These are phyloP conservation scores for Cladosporium sp. DNA, from an alignment of 2,329 filamentous ascomycete species.

Conservation along the genomic window DNA sequence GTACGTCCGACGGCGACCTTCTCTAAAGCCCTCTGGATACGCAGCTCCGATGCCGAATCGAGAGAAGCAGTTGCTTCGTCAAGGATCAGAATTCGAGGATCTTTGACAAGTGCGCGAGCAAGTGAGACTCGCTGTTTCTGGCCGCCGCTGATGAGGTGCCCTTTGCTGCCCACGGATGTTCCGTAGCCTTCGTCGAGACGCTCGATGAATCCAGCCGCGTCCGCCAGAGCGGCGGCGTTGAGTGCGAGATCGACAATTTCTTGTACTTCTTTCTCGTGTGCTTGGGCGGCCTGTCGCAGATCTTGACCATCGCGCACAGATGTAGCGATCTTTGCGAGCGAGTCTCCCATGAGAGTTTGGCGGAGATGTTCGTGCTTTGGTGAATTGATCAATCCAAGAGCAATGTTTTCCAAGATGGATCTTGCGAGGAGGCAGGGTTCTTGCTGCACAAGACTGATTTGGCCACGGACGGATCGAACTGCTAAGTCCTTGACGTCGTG, in stretches of 20 bases:
- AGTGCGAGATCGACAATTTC: conserved; percentile 33
- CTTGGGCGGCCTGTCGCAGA: conserved; percentile 32
- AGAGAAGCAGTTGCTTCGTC: conserved; percentile 40
- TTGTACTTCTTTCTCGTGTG: conserved; percentile 27
- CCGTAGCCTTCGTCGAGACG: conserved; percentile 47
- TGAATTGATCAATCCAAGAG: conserved; percentile 32
- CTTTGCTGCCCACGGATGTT: conserved; percentile 42
- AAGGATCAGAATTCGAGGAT: conserved; percentile 37
- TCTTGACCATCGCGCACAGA: conserved; percentile 32
- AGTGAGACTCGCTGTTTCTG: conserved; percentile 42
- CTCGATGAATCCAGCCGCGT: conserved; percentile 45
- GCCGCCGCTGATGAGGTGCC: conserved; percentile 33
- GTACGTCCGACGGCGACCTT: conserved; percentile 31
- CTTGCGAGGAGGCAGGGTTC: conserved; percentile 33
- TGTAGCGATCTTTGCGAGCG: conserved; percentile 24
- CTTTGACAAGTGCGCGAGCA: conserved; percentile 38
- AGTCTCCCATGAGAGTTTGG: conserved; percentile 1
- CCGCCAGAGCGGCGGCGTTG: conserved; percentile 17
- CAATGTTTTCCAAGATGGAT: conserved; percentile 35
- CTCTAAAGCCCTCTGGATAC: conserved; percentile 36
- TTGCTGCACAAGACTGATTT: conserved; percentile 33
- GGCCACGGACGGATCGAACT: conserved; percentile 29
- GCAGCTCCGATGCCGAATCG: conserved; percentile 23
- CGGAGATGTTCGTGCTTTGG: conserved; percentile 8
- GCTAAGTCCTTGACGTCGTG: conserved; percentile 27